phyloP scores from a whole-genome alignment of 2,329 filamentous ascomycete species.

The Nemania abortiva region DNA sequence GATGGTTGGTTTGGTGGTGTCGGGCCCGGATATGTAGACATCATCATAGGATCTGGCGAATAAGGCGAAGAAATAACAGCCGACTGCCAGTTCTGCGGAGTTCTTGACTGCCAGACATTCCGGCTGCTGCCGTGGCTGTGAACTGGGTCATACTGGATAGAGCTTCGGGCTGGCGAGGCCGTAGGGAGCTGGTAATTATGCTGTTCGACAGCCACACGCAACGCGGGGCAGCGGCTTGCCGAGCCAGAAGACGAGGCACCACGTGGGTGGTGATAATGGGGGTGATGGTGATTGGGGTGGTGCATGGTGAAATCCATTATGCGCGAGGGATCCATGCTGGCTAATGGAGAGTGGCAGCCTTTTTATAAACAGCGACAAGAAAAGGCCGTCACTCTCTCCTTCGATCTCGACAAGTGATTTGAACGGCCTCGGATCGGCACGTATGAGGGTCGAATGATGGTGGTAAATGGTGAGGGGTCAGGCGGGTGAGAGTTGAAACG shows the following conservation, averaged over 20 bases:
- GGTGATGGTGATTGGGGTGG: slow-evolving; percentile 42
- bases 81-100: slow-evolving; percentile 33
- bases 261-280: slow-evolving; percentile 27
- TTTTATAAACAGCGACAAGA: slow-evolving; percentile 12
- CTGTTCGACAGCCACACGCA: slow-evolving; percentile 46
- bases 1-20: slow-evolving; percentile 19
- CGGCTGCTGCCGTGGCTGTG: slow-evolving; percentile 30
- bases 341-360: slow-evolving; percentile 25
- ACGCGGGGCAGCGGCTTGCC: slow-evolving; percentile 48
- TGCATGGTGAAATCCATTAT: slow-evolving; percentile 51
- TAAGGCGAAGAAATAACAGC: slow-evolving; percentile 27
- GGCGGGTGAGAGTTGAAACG: slow-evolving; percentile 24
- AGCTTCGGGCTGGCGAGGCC: slow-evolving; percentile 36
- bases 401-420: slow-evolving; percentile 10
- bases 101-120: slow-evolving; percentile 32
- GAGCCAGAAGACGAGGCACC: slow-evolving; percentile 39
- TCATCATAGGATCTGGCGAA: slow-evolving; percentile 9
- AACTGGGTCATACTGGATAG: slow-evolving; percentile 45
- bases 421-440: slow-evolving; percentile 25
- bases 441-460: slow-evolving; percentile 33
- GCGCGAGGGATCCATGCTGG: slow-evolving; percentile 47
- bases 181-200: slow-evolving; percentile 42
- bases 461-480: slow-evolving; percentile 33
- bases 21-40: slow-evolving; percentile 10
- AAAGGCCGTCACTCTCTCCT: slow-evolving; percentile 32